A percentile compares a stretch with the other conserved stretches of the same genome.
These are phyloP conservation scores for Ophiostoma quercus DNA, from an alignment of 2,329 filamentous ascomycete species.

Conservation along the genomic window DNA sequence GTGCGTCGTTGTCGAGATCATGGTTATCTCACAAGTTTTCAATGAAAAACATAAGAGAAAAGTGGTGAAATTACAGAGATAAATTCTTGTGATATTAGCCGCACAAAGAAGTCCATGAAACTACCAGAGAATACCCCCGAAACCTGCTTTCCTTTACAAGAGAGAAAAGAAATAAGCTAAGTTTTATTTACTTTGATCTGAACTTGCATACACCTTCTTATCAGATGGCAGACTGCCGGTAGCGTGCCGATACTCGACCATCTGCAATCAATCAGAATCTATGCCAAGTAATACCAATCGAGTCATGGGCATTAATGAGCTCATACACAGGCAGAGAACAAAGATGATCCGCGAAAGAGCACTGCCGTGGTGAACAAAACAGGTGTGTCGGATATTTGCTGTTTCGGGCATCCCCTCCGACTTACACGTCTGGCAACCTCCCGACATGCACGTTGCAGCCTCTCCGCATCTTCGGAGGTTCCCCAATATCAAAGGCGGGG, in stretches of 20 bases:
- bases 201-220: not conserved
- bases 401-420: not conserved
- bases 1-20: too few relatives aligned
- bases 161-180: too few relatives aligned
- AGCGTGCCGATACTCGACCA: not conserved
- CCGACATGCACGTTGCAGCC: not conserved
- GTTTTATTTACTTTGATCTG: too few relatives aligned
- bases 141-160: too few relatives aligned
- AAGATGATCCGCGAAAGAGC: not conserved
- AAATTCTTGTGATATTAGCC: too few relatives aligned
- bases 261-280: not conserved
- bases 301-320: not conserved
- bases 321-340: not conserved
- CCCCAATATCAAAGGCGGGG: conserved; percentile 4
- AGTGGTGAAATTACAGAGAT: too few relatives aligned
- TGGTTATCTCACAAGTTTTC: too few relatives aligned
- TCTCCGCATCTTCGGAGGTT: conserved; percentile 9
- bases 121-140: too few relatives aligned
- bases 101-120: too few relatives aligned
- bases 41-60: too few relatives aligned
- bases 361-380: not conserved
- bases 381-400: conserved; percentile 1
- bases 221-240: not conserved
- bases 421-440: not conserved
- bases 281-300: not conserved